Evolutionary conservation across 192 early-diverging fungal species (phyloP).

Genomic region (Gonapodya prolifera): DNA sequence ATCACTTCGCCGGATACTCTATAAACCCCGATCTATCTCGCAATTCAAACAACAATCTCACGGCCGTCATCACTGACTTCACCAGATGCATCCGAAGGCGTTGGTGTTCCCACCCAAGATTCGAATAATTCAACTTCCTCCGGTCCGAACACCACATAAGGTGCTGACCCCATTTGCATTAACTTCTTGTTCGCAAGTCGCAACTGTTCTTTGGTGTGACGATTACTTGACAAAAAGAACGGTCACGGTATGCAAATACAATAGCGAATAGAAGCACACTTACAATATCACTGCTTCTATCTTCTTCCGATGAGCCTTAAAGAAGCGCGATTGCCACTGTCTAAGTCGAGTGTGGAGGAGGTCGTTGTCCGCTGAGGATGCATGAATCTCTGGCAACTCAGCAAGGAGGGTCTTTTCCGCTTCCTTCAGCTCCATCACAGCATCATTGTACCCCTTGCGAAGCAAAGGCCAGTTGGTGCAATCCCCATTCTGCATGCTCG

Average conservation of each 20-base stretch:
- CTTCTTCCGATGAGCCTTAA: background rate
- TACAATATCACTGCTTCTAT: background rate
- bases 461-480: background rate
- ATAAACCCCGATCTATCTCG: too few relatives aligned
- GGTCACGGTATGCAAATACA: background rate
- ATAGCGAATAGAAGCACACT: background rate
- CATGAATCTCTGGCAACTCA: background rate
- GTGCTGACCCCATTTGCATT: background rate
- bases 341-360: too few relatives aligned
- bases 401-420: background rate
- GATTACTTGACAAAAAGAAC: background rate
- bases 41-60: background rate
- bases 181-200: background rate
- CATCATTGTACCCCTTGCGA: background rate
- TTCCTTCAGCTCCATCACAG: background rate
- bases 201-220: background rate
- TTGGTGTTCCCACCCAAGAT: too few relatives aligned
- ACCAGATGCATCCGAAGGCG: too few relatives aligned
- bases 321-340: background rate
- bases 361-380: background rate
- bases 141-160: background rate
- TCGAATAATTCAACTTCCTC: background rate
- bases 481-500: background rate
- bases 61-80: background rate
- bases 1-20: too few relatives aligned